Base-by-base conservation (phyloP, 148 eudicot genomes). In the Euryodendron excelsum region DNA sequence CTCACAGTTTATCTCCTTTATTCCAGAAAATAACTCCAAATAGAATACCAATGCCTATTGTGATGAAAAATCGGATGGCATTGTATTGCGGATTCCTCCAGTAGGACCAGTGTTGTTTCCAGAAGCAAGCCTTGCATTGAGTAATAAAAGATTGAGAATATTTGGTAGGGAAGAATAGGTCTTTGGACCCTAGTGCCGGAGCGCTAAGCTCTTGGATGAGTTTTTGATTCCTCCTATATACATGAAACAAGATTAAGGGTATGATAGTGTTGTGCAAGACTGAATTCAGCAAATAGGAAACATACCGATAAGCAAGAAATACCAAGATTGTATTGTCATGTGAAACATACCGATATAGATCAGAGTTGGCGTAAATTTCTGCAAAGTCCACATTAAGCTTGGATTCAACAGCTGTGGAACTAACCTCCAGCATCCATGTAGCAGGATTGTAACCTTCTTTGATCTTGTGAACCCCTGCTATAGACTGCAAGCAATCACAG, bases 31-130 rank as follows among this genome's bases (percentile, higher is more conserved):
- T 84, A 58, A 82, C 75, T 63, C 90, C 90, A 23, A 87, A 87
- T 20, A 85, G 59, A 34, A 87, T 8, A 34, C 90, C 90, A 52
- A 87, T 84, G 11, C 73, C 74, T 15, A 80, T 72, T 17, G 90
- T 82, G 79, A 84, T 70, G 14, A 80, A 80, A 60, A 87, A 87
- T 34, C 87, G 79, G 69, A 82, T 81, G 37, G 81, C 78, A 66
- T 87, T 87, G 73, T 87, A 85, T 76, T 81, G 78, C 5, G 87
- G 87, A 58, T 87, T 53, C 72, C 90, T 80, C 87, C 90, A 84
- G 50, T 87, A 84, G 31, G 90, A 87, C 79, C 76, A 78, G 59
- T 82, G 52, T 50, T 87, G 90, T 64, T 87, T 87, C 90, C 90
- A 87, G 79, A 87, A 81, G 77, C 90, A 87, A 72, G 90, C 86